Evolutionary conservation across 768 basidiomycete species (phyloP), one percentile per base, ranked within the genome.

Genomic region (Termitomyces sp.): DNA sequence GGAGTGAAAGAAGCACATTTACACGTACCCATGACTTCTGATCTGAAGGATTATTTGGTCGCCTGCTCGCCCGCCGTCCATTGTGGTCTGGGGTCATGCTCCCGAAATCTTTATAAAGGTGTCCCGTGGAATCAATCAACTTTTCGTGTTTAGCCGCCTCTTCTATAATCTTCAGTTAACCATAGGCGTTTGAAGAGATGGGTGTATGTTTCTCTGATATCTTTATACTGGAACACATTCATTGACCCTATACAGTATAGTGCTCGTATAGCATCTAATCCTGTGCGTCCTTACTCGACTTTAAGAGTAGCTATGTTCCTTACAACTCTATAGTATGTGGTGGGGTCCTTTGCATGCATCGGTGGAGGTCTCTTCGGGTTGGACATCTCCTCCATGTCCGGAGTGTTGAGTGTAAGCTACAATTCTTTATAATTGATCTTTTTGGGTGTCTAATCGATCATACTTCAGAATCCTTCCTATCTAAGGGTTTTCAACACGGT

Each of bases 301-400:
- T 4, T 50, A 33, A 7, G 28, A 16, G 30, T 2, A 18, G 14
- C 10, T 43, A 23, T 26, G 43, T 10, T 48, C 2, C 36, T 35
- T 49, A 59, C 52, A 8, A 20, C 30, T 5, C 9, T 46, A 32
- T 61, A 89, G 88, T 89, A 89, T 70, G 71, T 89, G 58, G 89
- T 90, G 57, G 89, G 89, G 33, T 84, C 86, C 18, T 91, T 91
- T 72, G 88, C 89, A 71, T 91, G 89, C 69, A 89, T 91, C 62
- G 88, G 89, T 40, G 88, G 88, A 64, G 86, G 86, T 51, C 81
- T 91, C 40, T 91, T 90, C 68, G 89, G 89, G 70, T 69, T 91
- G 75, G 89, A 91, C 77, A 89, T 91, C 67, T 87, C 88, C 66
- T 90, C 87, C 68, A 90, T 90, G 88, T 87, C 88, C 53, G 88